phyloP scores from a whole-genome alignment of 805 yeast genomes.

The Metschnikowia koreensis region DNA sequence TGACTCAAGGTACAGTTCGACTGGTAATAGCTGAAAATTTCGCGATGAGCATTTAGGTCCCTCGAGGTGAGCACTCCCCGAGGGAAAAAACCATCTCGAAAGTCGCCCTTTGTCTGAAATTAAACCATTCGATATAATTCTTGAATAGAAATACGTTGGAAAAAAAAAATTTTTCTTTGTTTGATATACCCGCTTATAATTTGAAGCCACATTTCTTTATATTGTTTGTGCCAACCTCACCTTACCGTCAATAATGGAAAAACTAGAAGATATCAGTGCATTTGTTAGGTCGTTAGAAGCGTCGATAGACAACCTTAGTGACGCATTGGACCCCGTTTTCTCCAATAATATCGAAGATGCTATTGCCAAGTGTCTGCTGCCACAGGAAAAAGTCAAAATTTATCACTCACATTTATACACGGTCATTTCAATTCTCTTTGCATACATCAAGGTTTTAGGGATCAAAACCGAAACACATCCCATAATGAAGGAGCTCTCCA shows the following conservation, averaged over 20 bases:
- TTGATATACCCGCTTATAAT: too few relatives aligned
- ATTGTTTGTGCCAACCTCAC: neutral
- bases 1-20: neutral
- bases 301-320: constrained; percentile 35
- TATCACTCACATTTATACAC: constrained; percentile 49
- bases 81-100: constrained; percentile 3
- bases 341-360: constrained; percentile 41
- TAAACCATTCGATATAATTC: neutral
- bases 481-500: constrained; percentile 61
- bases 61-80: neutral
- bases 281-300: constrained; percentile 39
- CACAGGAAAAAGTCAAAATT: constrained; percentile 26
- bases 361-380: constrained; percentile 20
- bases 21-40: constrained; percentile 1
- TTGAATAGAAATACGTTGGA: too few relatives aligned
- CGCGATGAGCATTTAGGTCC: constrained; percentile 19
- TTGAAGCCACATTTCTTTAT: neutral
- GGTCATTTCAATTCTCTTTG: constrained; percentile 54
- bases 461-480: constrained; percentile 56
- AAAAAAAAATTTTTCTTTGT: too few relatives aligned
- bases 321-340: constrained; percentile 35
- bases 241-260: constrained; percentile 39
- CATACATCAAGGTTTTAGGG: constrained; percentile 60
- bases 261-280: constrained; percentile 39
- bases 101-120: neutral